Evolutionary conservation across 208 protist genomes (phyloP).

Genomic region (Endotrypanum monterogeii): DNA sequence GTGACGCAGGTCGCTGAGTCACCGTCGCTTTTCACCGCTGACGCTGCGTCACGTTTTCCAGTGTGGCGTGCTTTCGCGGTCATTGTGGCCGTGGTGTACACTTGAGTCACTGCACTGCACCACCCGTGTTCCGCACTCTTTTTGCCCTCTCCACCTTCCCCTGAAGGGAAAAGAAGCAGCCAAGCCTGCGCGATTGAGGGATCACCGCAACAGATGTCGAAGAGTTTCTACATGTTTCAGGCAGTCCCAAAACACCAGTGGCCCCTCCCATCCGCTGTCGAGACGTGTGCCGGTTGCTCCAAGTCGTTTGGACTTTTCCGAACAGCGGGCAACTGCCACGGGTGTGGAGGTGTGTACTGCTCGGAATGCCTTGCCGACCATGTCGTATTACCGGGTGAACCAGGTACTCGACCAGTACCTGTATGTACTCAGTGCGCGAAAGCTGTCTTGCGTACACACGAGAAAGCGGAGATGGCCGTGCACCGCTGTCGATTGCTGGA

Average conservation of each 20-base stretch:
- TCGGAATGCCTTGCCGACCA: slow-evolving; percentile 43
- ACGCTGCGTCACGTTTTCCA: background rate
- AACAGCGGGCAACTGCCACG: slow-evolving; percentile 50
- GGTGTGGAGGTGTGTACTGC: slow-evolving; percentile 64
- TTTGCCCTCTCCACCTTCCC: background rate
- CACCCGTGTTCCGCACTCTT: background rate
- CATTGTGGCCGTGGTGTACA: background rate
- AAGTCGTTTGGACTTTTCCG: slow-evolving; percentile 47
- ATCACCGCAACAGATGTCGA: background rate
- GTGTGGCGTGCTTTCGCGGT: background rate
- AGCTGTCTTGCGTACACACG: slow-evolving; percentile 34
- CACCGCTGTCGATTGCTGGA: slow-evolving; percentile 49
- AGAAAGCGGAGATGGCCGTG: slow-evolving; percentile 51
- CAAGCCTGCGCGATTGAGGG: too few relatives aligned
- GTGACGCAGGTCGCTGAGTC: too few relatives aligned
- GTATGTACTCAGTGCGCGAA: slow-evolving; percentile 59
- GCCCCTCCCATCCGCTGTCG: slow-evolving; percentile 25
- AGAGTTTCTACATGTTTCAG: slow-evolving; percentile 13
- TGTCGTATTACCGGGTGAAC: slow-evolving; percentile 44
- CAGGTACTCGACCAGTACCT: slow-evolving; percentile 36
- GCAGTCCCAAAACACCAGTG: slow-evolving; percentile 49
- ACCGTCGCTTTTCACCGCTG: background rate
- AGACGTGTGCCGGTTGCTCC: slow-evolving; percentile 46
- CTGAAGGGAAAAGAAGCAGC: background rate
- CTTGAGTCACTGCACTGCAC: background rate